Base-by-base conservation (phyloP, 1,139 yeast genomes). In the Candida gigantensis region DNA sequence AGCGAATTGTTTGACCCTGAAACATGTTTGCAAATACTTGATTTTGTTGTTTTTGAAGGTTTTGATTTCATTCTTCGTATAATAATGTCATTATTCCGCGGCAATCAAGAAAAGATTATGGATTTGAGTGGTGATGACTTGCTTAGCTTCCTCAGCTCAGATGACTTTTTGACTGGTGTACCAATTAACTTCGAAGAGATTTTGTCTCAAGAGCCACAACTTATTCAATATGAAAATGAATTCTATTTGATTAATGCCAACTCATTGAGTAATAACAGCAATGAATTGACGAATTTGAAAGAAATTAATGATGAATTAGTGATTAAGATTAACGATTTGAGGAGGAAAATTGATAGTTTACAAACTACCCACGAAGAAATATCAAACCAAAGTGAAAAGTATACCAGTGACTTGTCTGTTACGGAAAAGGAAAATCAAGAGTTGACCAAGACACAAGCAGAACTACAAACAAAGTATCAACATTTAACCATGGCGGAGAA, bases 401-500 rank as follows among this genome's bases (percentile, higher is more conserved):
- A 50, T 47, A 54, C 55, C 26, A 42, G 36, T 2, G 57, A 61
- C 29, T 50, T 69, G 15, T 41, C 45, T 1, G 50, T 45, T n/a
- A 66, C 65, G 2, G 50, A 52, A 23, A 43, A 35, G 6, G 54
- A 56, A 31, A 59, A 58, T 34, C 54, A 51, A 8, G 30, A 49
- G 16, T 55, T 68, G 34, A 28, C 34, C 4, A 36, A 30, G 2
- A 33, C 44, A 16, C 49, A 52, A 30, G 50, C 48, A 12, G 51
- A 53, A 8, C 52, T 68, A 29, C 57, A 62, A 40, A 44, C 43
- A 14, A 57, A 58, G 39, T 67, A 65, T 40, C 70, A 64, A 37
- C 55, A 59, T 28, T 58, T 71, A 39, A 68, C 70, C 24, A 69
- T 71, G 77, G 67, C 69, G 40, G 71, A 67, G 44, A 71, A 71